Evolutionary conservation across 2,329 filamentous ascomycete genomes (phyloP).

Genomic region (Hypoxylon sp.): DNA sequence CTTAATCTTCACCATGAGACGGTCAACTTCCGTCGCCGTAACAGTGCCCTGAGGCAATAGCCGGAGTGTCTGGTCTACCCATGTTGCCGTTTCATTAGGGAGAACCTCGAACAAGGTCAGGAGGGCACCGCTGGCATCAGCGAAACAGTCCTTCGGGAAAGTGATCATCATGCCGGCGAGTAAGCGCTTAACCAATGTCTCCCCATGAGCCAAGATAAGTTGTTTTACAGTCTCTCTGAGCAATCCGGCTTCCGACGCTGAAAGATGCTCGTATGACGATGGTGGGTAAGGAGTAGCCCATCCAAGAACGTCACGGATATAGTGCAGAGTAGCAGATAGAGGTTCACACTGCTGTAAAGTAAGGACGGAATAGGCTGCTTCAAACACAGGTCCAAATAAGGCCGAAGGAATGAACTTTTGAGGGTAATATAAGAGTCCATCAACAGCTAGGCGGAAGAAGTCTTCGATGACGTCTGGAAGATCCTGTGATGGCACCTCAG

Average conservation of each 20-base stretch:
- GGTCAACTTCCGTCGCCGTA: conserved; percentile 82
- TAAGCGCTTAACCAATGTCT: conserved; percentile 86
- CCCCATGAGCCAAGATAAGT: conserved; percentile 78
- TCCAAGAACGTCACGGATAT: conserved; percentile 89
- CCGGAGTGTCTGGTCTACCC: conserved; percentile 87
- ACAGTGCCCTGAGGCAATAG: conserved; percentile 88
- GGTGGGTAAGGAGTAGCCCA: conserved; percentile 85
- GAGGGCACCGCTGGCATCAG: conserved; percentile 93
- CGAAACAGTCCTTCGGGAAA: conserved; percentile 95
- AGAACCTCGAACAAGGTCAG: conserved; percentile 90
- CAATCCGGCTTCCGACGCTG: conserved; percentile 74
- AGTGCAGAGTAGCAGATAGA: conserved; percentile 91
- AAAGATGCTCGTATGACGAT: conserved; percentile 68
- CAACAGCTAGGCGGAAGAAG: conserved; percentile 93
- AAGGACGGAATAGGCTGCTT: conserved; percentile 88
- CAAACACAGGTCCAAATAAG: conserved; percentile 85
- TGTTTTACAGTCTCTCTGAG: conserved; percentile 81
- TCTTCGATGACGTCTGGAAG: conserved; percentile 91
- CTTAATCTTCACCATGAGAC: conserved; percentile 84
- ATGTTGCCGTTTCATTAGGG: conserved; percentile 82
- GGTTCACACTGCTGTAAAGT: conserved; percentile 93
- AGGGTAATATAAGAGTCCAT: conserved; percentile 94
- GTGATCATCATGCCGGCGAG: conserved; percentile 99
- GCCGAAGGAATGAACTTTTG: conserved; percentile 84
- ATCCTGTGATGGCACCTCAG: conserved; percentile 80